These are phyloP conservation scores for Geranomyces variabilis DNA, from an alignment of 192 early-diverging fungal genomes.

Conservation along the genomic window DNA sequence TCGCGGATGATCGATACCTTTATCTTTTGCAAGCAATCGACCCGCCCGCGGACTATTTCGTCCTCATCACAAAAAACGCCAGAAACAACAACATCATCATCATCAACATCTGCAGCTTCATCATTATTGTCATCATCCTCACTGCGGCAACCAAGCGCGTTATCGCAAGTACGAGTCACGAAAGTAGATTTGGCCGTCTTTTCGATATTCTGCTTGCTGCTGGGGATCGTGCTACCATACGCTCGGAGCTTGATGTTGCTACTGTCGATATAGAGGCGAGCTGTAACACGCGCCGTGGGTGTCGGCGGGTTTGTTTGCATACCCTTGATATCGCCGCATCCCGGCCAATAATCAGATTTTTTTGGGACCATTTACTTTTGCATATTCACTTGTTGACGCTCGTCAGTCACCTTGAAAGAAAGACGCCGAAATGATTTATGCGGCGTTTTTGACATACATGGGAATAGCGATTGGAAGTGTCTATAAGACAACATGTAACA, in stretches of 20 bases:
- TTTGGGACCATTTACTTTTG: too few species aligned
- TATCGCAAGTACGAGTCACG: constrained; percentile 9
- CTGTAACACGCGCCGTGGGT: too few species aligned
- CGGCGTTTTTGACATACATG: too few species aligned
- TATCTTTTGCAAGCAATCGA: constrained; percentile 24
- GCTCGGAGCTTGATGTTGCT: background rate
- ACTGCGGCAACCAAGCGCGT: background rate
- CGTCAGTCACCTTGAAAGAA: too few species aligned
- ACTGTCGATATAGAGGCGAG: background rate
- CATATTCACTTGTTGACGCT: too few species aligned
- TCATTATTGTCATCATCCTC: background rate
- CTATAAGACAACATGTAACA: too few species aligned
- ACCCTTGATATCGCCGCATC: too few species aligned
- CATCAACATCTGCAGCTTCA: background rate
- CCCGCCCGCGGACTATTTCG: constrained; percentile 8
- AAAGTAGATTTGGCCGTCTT: constrained; percentile 20
- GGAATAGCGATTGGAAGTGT: too few species aligned
- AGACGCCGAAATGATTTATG: too few species aligned
- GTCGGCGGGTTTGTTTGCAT: too few species aligned
- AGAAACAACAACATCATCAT: background rate
- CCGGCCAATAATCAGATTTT: too few species aligned
- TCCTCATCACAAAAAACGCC: background rate
- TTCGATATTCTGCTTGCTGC: constrained; percentile 24
- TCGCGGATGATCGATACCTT: constrained; percentile 27
- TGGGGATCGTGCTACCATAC: constrained; percentile 30